Evolutionary conservation across 441 rosid species (phyloP), one percentile per base, ranked within the genome.

Genomic region (Erodium trifolium): DNA sequence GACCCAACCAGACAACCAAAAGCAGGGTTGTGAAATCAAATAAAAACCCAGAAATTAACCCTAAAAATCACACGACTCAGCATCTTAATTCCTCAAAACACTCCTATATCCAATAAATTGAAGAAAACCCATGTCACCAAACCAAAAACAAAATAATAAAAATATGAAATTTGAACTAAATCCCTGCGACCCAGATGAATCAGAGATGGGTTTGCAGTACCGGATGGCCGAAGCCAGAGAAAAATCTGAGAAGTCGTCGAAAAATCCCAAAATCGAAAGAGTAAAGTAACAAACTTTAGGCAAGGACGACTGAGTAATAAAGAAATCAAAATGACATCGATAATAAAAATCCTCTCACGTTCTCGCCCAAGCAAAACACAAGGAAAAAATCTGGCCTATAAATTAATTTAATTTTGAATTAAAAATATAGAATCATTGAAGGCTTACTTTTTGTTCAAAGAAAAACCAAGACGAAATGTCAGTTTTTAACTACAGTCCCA

Each of bases 161-260:
- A 1, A 4, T 55, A 4, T 16, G 62, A 55, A 17, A 55, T 55
- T 55, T 51, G 62, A 55, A 55, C 62, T 5, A 55, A 55, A 55
- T 5, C 62, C 10, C 62, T 76, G 63, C 67, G 65, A 81, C 83
- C 76, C 82, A 78, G 85, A 84, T 62, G 79, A 73, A 70, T 73
- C 59, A 76, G 67, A 83, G 16, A 70, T 59, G 66, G 74, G 63
- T 68, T 72, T 13, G 65, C 63, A 66, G 75, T 10, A 68, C 66
- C 70, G 67, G 68, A 74, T 35, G 62, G 65, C 68, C 68, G n/a
- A 35, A 41, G 63, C 19, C 49, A 64, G 63, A 55, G 68, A 73
- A 77, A 79, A 68, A 16, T 45, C 17, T 34, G 39, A 67, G 59
- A 63, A 73, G 67, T 37, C 51, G 65, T 31, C 37, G 59, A 47